Evolutionary conservation across 441 rosid genomes (phyloP), one percentile per base, ranked within the genome.

Genomic region (Euphorbia schlechtendalii): DNA sequence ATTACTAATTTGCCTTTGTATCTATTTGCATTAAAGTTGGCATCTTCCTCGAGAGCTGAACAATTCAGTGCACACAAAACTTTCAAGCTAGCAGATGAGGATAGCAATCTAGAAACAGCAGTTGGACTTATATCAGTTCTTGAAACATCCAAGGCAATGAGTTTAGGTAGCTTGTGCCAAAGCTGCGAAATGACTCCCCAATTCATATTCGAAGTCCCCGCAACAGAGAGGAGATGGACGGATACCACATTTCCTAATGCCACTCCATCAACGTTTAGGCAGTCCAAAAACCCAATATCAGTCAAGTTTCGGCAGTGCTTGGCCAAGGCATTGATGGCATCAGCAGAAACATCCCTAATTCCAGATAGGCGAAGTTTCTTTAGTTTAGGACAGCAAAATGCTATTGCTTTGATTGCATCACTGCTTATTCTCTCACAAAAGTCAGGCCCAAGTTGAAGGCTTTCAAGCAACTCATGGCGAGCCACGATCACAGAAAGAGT

Each of bases 371-470:
- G 80, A 64, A 94, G 99, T 71, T 85, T 86, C 78, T 67, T 81
- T 73, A 91, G 85, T 68, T 79, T 91, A 14, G 89, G 83, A 74
- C 98, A 94, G 67, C 98, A 94, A 70, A 87, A 64, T 3, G 98
- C 96, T 48, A 77, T 73, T 67, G 86, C 86, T 81, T 76, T 86
- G 8, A 91, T 83, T 36, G 99, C 92, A 78, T 91, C 98, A 74
- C 98, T 86, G 27, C 87, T 89, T 77, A 94, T 81, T 80, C 84
- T 91, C 80, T 94, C 98, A 56, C 98, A 94, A 65, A 89, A 86
- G 40, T 91, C 99, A 4, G 96, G 97, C 68, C 97, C 99, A 59
- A 90, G n/a, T n/a, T n/a, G n/a, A n/a, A n/a, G n/a, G n/a, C n/a
- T n/a, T n/a, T n/a, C n/a, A n/a, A 94, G 91, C 4, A 66, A 75